A percentile compares a stretch with the other conserved stretches of the same genome.
These are phyloP conservation scores for Galerina marginata DNA, from an alignment of 768 basidiomycete species.

Conservation along the genomic window DNA sequence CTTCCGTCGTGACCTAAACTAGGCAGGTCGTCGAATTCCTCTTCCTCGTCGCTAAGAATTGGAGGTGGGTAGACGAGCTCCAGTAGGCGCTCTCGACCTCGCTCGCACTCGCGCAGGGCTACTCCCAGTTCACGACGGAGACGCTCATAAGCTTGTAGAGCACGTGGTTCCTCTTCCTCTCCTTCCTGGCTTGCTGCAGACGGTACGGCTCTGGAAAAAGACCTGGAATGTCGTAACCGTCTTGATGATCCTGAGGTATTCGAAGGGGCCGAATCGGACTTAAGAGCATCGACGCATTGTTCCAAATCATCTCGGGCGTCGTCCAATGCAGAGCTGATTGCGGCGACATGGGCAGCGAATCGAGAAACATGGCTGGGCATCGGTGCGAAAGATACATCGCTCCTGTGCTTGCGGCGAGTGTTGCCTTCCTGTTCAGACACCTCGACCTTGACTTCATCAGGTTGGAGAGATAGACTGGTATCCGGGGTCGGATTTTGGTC, in stretches of 20 bases:
- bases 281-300: constrained; percentile 63
- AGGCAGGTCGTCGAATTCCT: constrained; percentile 54
- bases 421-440: constrained; percentile 13
- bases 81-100: constrained; percentile 69
- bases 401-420: constrained; percentile 15
- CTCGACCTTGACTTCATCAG: constrained; percentile 13
- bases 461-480: not conserved
- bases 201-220: constrained; percentile 17
- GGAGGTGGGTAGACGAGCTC: constrained; percentile 56
- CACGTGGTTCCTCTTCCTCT: constrained; percentile 45
- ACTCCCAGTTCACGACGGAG: constrained; percentile 78
- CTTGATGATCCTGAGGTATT: constrained; percentile 21
- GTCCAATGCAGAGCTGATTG: constrained; percentile 69
- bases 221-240: constrained; percentile 19
- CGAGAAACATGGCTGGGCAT: constrained; percentile 70
- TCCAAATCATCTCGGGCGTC: constrained; percentile 74
- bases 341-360: constrained; percentile 76
- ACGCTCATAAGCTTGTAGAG: constrained; percentile 75
- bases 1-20: constrained; percentile 57
- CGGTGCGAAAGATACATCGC: constrained; percentile 66
- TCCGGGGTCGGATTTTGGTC: constrained; percentile 55
- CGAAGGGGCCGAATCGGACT: constrained; percentile 39
- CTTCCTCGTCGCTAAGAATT: constrained; percentile 38
- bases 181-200: constrained; percentile 14
- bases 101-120: constrained; percentile 82